Percentiles rank a stretch among this genome's conserved stretches.
Conservation (phyloP, 2,329 filamentous ascomycete species). For the Sporothrix brunneoviolacea region DNA sequence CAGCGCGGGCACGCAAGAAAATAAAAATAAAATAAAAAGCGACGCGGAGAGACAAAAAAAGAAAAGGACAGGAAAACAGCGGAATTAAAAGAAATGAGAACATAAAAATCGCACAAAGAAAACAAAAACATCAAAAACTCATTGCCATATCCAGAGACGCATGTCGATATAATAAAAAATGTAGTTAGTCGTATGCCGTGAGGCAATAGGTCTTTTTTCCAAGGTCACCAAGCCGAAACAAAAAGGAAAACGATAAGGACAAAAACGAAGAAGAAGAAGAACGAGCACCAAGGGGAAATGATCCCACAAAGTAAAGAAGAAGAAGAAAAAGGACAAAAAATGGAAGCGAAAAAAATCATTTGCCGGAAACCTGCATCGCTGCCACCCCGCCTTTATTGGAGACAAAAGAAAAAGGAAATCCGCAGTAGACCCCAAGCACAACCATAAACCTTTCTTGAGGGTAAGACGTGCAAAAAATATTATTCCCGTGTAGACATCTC, state of each 20-base stretch:
- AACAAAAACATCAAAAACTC: background rate
- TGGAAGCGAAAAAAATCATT: background rate
- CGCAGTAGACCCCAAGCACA: background rate
- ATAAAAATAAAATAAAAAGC: background rate
- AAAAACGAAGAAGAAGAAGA: background rate
- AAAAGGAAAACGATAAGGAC: background rate
- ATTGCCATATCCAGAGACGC: background rate
- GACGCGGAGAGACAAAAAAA: background rate
- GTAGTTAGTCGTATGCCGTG: conserved; percentile 18
- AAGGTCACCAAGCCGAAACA: conserved; percentile 2
- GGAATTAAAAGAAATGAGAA: background rate
- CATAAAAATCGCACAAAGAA: background rate
- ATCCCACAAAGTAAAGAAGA: background rate
- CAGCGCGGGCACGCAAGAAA: too few relatives aligned
- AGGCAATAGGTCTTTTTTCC: conserved; percentile 18
- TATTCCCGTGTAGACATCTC: too few relatives aligned
- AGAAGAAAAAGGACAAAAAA: background rate
- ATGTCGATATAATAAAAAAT: background rate
- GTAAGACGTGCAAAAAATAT: background rate
- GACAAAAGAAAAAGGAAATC: background rate
- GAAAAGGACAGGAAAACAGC: background rate
- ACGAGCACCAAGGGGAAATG: background rate
- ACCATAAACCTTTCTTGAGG: too few relatives aligned
- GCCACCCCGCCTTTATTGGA: conserved; percentile 6
- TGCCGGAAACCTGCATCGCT: conserved; percentile 12